A percentile compares a stretch with the other conserved stretches of the same genome.
These are phyloP conservation scores for Grosmannia serpens DNA, from an alignment of 2,329 filamentous ascomycete species.

Conservation along the genomic window DNA sequence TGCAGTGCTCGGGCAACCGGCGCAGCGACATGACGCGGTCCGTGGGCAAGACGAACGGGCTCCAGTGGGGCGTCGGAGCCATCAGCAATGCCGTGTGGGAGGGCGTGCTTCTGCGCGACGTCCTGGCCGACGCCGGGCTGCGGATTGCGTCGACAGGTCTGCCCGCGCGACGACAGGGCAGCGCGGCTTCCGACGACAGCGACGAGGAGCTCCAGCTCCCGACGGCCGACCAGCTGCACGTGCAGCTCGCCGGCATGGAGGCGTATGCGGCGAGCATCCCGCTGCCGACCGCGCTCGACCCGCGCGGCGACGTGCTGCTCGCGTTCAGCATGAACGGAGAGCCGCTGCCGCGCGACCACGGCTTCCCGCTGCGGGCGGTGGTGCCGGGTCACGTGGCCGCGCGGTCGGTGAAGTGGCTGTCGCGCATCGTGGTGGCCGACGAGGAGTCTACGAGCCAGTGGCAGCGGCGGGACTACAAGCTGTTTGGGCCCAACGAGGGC, in stretches of 20 bases:
- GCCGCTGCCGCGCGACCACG: conserved; percentile 52
- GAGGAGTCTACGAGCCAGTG: conserved; percentile 56
- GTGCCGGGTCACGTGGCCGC: conserved; percentile 57
- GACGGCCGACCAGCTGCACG: conserved; percentile 27
- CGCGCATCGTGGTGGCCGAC: conserved; percentile 49
- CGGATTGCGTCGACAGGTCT: conserved; percentile 7
- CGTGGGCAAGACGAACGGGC: conserved; percentile 38
- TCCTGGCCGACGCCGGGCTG: conserved; percentile 45
- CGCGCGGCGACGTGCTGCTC: conserved; percentile 51
- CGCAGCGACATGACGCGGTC: conserved; percentile 45
- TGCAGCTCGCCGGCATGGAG: conserved; percentile 47
- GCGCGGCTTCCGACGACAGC: neutral
- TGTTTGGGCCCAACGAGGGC: conserved; percentile 52
- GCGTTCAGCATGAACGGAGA: conserved; percentile 58
- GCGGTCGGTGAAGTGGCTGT: conserved; percentile 59
- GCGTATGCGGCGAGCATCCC: conserved; percentile 53
- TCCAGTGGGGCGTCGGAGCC: conserved; percentile 48
- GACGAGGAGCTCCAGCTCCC: neutral
- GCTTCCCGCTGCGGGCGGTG: conserved; percentile 50
- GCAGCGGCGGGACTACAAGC: conserved; percentile 59
- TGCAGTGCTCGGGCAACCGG: conserved; percentile 52
- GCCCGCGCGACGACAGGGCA: too few relatives aligned
- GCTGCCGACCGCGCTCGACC: conserved; percentile 44
- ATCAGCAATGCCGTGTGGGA: conserved; percentile 51
- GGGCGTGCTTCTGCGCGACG: conserved; percentile 42